Base-by-base conservation (phyloP, 2,329 filamentous ascomycete species). In the Phaeosphaeria sp. region DNA sequence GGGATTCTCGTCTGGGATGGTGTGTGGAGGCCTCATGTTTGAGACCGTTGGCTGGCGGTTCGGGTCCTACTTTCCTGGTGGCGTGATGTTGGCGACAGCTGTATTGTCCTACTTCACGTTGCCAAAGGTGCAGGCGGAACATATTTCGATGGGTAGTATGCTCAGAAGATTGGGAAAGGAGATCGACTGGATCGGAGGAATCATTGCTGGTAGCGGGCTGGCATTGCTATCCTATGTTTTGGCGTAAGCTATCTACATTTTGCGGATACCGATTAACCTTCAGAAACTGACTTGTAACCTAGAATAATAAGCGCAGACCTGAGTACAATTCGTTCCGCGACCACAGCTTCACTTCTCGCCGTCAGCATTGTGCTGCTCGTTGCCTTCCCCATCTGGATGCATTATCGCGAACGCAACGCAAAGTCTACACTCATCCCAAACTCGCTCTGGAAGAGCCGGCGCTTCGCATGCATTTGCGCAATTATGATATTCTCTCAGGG, bases 391-490 rank as follows among this genome's bases (percentile, higher is more conserved):
- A 30, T 61, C 3, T 74, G 72, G 72, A 73, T 74, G 70, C 56
- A 78, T 20, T 64, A 68, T 48, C 69, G 68, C 15, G 60, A 59
- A 21, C 56, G 56, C 15, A 39, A 46, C 13, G 63, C 60, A 5
- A 59, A 66, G 39, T 57, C 67, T n/a, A 67, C 69, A 20, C 71
- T 75, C 1, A 57, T 75, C 5, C 72, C 71, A 0, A 75, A 74
- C 55, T 57, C 53, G 3, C 55, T 89, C 0, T 89, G 87, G 87
- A 80, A 85, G 15, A 36, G 30, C 48, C 65, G 71, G 0, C 72
- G 81, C 0, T 89, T 89, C 63, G 79, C 84, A 0, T 80, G 76
- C 22, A 82, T 86, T 5, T 89, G 87, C 66, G 67, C 82, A 9
- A 83, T 67, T 66, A 74, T 80, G 6, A 61, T 74, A 0, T 59